Base-by-base conservation (phyloP, 371 early-diverging fungal genomes). In the Mucor circinelloides region DNA sequence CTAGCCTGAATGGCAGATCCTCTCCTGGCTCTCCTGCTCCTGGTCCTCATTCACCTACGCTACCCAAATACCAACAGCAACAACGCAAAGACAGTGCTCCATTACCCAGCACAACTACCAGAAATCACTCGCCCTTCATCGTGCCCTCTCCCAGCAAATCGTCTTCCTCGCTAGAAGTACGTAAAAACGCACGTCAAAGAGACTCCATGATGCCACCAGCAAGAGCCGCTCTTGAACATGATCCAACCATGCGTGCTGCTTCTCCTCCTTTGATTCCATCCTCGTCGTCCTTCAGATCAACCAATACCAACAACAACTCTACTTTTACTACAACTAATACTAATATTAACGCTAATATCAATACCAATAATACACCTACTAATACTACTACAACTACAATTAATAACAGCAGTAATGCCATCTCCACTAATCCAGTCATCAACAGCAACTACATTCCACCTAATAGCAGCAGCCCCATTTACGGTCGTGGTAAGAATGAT, bases 221-320 rank as follows among this genome's bases (percentile, higher is more conserved):
- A 23, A 55, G 76, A 19, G 68, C 71, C 15, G 71, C 73, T 5
- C 40, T 64, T 9, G 81, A 81, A 21, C 72, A 76, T 44, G 81
- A 81, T 60, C 71, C 77, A 9, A 74, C 75, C 23, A 67, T 81
- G 66, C 70, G 78, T 50, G 78, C 75, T n/a, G 77, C 79, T 30
- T 76, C 81, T 17, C 79, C 81, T 31, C 76, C 81, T 17, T 63
- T 71, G 6, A 68, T 73, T 10, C 64, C 72, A 72, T 17, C 61
- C 58, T 27, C 71, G 54, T 36, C 48, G 3, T 13, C 48, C n/a
- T 44, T 42, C 44, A 57, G n/a, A 56, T n/a, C 64, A 12, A 56
- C 21, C 25, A 30, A 31, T 54, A 56, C 30, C 19, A 54, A 23
- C 36, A n/a, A n/a, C n/a, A 38, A 58, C 54, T 15, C 7, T 36